Base-by-base conservation (phyloP, 2,329 filamentous ascomycete genomes). In the Uncinocarpus reesii region DNA sequence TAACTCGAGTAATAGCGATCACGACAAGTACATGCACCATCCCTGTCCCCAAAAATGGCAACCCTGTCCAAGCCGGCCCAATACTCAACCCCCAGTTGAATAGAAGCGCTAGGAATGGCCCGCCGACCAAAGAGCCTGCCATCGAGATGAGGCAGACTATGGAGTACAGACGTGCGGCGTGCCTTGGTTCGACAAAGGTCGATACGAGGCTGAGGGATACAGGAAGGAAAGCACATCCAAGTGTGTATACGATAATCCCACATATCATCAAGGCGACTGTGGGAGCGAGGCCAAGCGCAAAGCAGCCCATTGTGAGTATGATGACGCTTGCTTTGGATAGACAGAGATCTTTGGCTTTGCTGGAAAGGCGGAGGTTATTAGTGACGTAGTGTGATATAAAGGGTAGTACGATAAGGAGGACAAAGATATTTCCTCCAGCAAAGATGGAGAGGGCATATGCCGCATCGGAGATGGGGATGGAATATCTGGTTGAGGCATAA, bases 401-500 rank as follows among this genome's bases (percentile, higher is more conserved):
- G 0, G 73, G 73, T 3, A 76, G 59, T 20, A 72, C 59, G 24
- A 70, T 61, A 1, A 71, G 58, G n/a, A 75, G 67, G 1, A 73
- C 59, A 2, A 71, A 62, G 4, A 75, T 67, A 28, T 71, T 72
- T 7, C 72, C 63, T 2, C 65, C 68, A 1, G 71, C 70, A 49
- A 71, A 69, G 43, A 73, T 65, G 0, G 71, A 71, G 3, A 71
- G 61, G 16, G 74, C 57, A 48, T 69, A 56, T 36, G 68, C 69
- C 44, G 68, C 60, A 40, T 62, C 53, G 0, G 71, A 69, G 15
- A 76, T 61, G 28, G 68, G 66, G 70, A 72, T 75, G 20, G 58
- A 55, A 48, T 74, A 76, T 20, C 72, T 63, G n/a, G 69, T 71
- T 1, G 72, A 75, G 15, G 73, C 69, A 55, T 76, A 76, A 49